Evolutionary conservation across 1,284 basidiomycete species (phyloP).

Genomic region (Hymenochaete sp.): DNA sequence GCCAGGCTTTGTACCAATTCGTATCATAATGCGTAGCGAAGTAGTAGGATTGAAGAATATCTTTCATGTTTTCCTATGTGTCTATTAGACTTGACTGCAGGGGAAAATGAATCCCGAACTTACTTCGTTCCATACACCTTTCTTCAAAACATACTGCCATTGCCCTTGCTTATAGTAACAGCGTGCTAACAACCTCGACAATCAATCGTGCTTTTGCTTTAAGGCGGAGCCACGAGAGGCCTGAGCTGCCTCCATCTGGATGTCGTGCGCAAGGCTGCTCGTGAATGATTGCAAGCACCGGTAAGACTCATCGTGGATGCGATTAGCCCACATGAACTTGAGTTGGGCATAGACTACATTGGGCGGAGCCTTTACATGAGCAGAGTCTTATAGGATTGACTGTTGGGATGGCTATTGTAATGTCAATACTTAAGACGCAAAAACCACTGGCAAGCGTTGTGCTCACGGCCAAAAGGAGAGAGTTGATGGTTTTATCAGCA

Average conservation of each 20-base stretch:
- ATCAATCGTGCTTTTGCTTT: slow-evolving; percentile 63
- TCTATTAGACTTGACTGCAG: no score
- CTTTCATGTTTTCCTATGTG: slow-evolving; percentile 65
- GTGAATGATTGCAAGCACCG: slow-evolving; percentile 84
- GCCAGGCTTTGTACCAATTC: slow-evolving; percentile 98
- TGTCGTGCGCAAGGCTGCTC: slow-evolving; percentile 63
- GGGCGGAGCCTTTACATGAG: slow-evolving; percentile 77
- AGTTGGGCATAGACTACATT: slow-evolving; percentile 96
- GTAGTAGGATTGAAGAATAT: slow-evolving; percentile 80
- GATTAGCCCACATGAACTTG: slow-evolving; percentile 95
- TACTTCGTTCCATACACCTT: slow-evolving; percentile 69
- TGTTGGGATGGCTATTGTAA: no score
- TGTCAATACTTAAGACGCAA: no score
- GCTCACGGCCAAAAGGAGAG: slow-evolving; percentile 64
- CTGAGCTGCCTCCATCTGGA: slow-evolving; percentile 50
- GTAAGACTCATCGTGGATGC: slow-evolving; percentile 73
- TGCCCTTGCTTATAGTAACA: slow-evolving; percentile 97
- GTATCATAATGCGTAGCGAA: slow-evolving; percentile 90
- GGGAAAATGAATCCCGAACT: no score
- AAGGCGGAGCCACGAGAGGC: slow-evolving; percentile 40
- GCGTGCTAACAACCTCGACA: slow-evolving; percentile 84
- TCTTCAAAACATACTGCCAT: slow-evolving; percentile 82
- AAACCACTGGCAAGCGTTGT: slow-evolving; percentile 18
- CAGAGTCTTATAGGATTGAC: no score
- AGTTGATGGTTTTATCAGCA: slow-evolving; percentile 97